A percentile compares a stretch with the other conserved stretches of the same genome.
These are phyloP conservation scores for Aciculosporium take DNA, from an alignment of 2,329 filamentous ascomycete genomes.

Conservation along the genomic window DNA sequence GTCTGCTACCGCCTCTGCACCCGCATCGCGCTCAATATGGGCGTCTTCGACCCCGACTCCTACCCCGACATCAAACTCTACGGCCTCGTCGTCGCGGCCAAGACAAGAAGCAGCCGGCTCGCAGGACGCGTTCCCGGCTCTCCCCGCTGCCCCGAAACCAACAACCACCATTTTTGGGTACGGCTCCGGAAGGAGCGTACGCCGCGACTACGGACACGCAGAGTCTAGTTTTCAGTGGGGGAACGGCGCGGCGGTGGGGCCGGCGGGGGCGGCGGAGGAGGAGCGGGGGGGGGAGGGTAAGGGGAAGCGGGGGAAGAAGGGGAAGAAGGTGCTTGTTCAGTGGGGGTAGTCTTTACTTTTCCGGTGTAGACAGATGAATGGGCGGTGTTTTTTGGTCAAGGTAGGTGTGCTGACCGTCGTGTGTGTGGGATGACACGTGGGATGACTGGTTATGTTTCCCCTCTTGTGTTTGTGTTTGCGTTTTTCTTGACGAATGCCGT, in stretches of 20 bases:
- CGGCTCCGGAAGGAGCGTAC: conserved; percentile 36
- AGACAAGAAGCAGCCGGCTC: conserved; percentile 18
- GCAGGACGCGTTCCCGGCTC: conserved; percentile 63
- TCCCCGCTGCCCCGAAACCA: conserved; percentile 63
- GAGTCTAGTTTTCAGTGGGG: conserved; percentile 43
- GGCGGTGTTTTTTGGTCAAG: too few species aligned
- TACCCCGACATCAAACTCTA: too few species aligned
- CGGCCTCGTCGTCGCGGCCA: background rate
- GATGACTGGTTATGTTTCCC: too few species aligned
- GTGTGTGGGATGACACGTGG: too few species aligned
- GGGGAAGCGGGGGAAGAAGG: conserved; percentile 42
- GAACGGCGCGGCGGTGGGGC: conserved; percentile 10
- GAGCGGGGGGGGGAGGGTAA: conserved; percentile 21
- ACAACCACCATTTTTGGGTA: conserved; percentile 49
- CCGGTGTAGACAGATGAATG: too few species aligned
- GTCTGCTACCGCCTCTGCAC: conserved; percentile 12
- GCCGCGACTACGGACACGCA: conserved; percentile 34
- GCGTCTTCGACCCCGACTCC: conserved; percentile 20
- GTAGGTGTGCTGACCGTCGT: too few species aligned
- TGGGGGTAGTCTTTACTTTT: conserved; percentile 34
- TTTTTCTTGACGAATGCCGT: too few species aligned
- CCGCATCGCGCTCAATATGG: conserved; percentile 12
- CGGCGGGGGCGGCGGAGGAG: conserved; percentile 13
- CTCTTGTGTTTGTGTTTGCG: too few species aligned
- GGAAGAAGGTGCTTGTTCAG: conserved; percentile 46